Percentiles rank a stretch among this genome's conserved stretches.
phyloP scores from a whole-genome alignment of 495 filamentous ascomycete species.

The Annulohypoxylon bovei region DNA sequence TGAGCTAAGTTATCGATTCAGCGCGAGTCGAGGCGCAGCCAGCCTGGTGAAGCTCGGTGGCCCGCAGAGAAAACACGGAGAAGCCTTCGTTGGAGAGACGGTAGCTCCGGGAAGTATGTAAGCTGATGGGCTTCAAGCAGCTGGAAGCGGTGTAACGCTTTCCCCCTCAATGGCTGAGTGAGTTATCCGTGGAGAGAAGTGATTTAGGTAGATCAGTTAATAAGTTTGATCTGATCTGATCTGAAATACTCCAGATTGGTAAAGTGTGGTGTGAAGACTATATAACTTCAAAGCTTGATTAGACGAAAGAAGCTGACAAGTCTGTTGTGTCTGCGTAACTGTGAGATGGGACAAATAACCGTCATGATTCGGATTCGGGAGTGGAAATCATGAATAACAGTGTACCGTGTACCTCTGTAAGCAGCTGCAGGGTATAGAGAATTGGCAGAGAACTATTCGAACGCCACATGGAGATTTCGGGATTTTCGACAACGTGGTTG shows the following conservation, averaged over 20 bases:
- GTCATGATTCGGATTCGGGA: background rate
- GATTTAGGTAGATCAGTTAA: background rate
- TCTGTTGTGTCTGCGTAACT: background rate
- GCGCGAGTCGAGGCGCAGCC: background rate
- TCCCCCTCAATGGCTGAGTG: background rate
- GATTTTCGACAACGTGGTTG: background rate
- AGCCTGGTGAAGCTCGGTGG: background rate
- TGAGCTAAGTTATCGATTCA: background rate
- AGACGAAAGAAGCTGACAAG: background rate
- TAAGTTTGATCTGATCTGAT: conserved; percentile 7
- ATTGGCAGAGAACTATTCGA: background rate
- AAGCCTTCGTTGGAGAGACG: conserved; percentile 1
- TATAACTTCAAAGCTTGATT: background rate
- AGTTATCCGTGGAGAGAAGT: background rate
- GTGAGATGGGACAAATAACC: background rate
- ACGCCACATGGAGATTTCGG: background rate
- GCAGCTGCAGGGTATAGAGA: too few relatives aligned
- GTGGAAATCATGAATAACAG: background rate
- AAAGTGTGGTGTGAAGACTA: background rate
- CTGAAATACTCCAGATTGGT: background rate
- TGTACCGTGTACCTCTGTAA: background rate
- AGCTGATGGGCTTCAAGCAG: conserved; percentile 1
- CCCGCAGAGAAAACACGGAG: background rate
- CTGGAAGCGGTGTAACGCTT: conserved; percentile 1
- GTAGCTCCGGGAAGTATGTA: conserved; percentile 2